Conservation (phyloP, 352 stramenopile genomes). For the Pythium phragmiticola region DNA sequence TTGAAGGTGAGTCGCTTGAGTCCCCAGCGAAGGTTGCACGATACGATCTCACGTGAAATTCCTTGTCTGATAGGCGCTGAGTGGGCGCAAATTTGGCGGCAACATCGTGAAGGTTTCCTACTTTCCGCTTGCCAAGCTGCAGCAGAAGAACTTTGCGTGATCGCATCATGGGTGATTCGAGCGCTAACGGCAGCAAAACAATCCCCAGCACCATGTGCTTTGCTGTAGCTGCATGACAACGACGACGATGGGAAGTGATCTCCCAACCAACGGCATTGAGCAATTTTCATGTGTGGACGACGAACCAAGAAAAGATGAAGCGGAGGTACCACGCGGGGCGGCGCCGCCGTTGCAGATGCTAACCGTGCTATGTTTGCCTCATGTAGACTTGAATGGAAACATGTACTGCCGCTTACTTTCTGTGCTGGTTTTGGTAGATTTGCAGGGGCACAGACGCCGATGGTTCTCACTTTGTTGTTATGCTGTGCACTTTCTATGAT, state of each 20-base stretch:
- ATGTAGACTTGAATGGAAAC: constrained; percentile 31
- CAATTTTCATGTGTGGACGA: background rate
- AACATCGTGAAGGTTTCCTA: constrained; percentile 85
- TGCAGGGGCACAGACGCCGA: background rate
- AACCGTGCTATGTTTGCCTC: constrained; percentile 28
- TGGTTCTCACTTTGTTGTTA: constrained; percentile 1
- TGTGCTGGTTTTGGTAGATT: background rate
- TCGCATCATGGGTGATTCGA: constrained; percentile 6
- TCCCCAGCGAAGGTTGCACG: background rate
- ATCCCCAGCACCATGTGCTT: constrained; percentile 25
- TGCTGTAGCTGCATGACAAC: constrained; percentile 19
- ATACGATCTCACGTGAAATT: background rate
- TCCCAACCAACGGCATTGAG: background rate
- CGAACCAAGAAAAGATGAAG: background rate
- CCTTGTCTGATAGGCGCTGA: constrained; percentile 51
- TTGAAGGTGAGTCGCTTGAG: constrained; percentile 55
- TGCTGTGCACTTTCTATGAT: background rate
- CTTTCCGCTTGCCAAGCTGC: constrained; percentile 71
- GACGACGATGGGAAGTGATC: background rate
- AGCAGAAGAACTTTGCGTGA: constrained; percentile 65
- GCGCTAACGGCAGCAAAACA: constrained; percentile 8
- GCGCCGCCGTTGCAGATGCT: constrained; percentile 11
- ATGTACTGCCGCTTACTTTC: constrained; percentile 22
- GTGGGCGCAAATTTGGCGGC: constrained; percentile 83
- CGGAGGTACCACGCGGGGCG: constrained; percentile 20